Evolutionary conservation across 2,329 filamentous ascomycete genomes (phyloP).

Genomic region (Sporothrix luriei): DNA sequence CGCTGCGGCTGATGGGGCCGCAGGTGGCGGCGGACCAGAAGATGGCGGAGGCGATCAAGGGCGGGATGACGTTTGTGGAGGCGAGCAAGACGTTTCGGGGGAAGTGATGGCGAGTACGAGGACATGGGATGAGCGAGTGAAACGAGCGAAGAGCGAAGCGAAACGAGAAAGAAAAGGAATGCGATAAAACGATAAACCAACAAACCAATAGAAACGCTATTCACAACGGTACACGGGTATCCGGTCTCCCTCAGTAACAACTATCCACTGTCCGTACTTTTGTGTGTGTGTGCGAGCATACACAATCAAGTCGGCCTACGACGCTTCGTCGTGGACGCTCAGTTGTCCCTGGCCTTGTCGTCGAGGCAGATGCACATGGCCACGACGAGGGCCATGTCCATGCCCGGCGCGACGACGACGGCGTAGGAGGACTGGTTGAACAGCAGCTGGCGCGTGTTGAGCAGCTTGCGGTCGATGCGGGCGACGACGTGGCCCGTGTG

Average conservation of each 20-base stretch:
- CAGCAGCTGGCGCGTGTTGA: constrained; percentile 60
- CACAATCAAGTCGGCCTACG: too few species aligned
- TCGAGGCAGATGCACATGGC: constrained; percentile 70
- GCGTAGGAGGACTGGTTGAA: constrained; percentile 67
- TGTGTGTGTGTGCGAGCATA: too few species aligned
- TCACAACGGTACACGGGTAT: too few species aligned
- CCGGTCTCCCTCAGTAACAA: too few species aligned
- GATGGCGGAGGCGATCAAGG: constrained; percentile 47
- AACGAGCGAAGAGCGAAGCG: background rate
- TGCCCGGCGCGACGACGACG: constrained; percentile 63
- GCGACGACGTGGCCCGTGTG: constrained; percentile 51
- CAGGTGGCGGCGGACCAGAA: constrained; percentile 49
- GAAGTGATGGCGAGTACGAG: background rate
- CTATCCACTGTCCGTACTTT: too few species aligned
- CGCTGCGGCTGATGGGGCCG: constrained; percentile 47
- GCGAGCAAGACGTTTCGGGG: constrained; percentile 48
- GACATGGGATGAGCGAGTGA: background rate
- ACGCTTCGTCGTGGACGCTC: background rate
- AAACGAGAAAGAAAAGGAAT: too few species aligned
- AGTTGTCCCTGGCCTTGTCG: constrained; percentile 60
- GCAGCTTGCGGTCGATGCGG: constrained; percentile 59
- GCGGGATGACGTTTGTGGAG: constrained; percentile 50
- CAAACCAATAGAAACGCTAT: too few species aligned
- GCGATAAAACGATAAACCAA: too few species aligned
- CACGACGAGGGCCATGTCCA: constrained; percentile 66